Base-by-base conservation (phyloP, 116 monocot species). In the Phalaenopsis hybrid region DNA sequence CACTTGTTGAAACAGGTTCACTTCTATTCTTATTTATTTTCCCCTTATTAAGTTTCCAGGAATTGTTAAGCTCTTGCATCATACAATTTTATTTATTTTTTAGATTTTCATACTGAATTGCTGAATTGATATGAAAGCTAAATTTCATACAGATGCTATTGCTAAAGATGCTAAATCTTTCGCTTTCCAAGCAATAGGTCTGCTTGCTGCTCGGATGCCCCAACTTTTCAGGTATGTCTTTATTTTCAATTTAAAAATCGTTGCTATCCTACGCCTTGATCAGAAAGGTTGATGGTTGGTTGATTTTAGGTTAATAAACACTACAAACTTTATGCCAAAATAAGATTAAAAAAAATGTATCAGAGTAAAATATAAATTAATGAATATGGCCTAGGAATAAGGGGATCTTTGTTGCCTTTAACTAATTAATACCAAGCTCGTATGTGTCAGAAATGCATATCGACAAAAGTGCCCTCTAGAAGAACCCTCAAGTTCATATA, bases 141-240 rank as follows among this genome's bases (percentile, higher is more conserved):
- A 61, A 31, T 48, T 48, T 78, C 69, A 49, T 84, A n/a, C 86
- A 94, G 97, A 93, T 7, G 43, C 76, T 76, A 50, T 79, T 80
- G 43, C 86, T 80, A 84, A 85, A 74, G 92, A 91, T 82, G 88
- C 88, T 51, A 95, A 91, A 88, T 76, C 78, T 44, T 99, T 95
- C 86, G 92, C 90, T 17, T 99, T 88, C 83, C 99, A 99, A 89
- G 95, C 95, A 58, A 95, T 95, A 78, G 99, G 95, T 23, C 82
- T 99, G 81, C 93, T 99, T 89, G 95, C 99, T 12, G 83, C 86
- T 84, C 92, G 99, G 37, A 81, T 99, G 92, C 99, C 99, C 65
- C 89, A 92, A 69, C 92, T 95, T 82, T 99, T 99, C 86, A 95
- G 93, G 99, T 79, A 88, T 58, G 83, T 16, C 34, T 70, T 76